Base-by-base conservation (phyloP, 1,139 yeast species). In the Eremothecium gossypii region DNA sequence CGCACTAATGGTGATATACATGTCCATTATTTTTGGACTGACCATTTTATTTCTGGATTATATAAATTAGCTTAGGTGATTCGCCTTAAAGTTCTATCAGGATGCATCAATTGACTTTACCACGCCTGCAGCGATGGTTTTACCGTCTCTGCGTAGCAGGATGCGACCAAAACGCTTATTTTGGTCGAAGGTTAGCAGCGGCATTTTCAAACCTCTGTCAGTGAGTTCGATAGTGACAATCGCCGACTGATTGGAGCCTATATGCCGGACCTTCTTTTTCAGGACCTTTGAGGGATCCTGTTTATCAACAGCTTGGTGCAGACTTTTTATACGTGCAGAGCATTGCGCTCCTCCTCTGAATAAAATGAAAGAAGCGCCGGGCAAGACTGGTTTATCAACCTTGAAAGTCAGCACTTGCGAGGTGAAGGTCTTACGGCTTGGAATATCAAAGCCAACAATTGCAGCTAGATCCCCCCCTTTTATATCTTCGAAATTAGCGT, bases 121-220 rank as follows among this genome's bases (percentile, higher is more conserved):
- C 30, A 44, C n/a, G 27, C 97, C 97, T 0, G 96, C 96, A 8
- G 95, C 97, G 39, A 91, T 74, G 0, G 96, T 86, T 27, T 69
- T 58, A 2, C 97, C 96, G 52, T 85, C 95, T 53, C 82, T 77
- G 57, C 98, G 77, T 36, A 91, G 64, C 7, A 93, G 91, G 20
- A 91, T 69, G 53, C 96, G 73, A 2, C 96, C 95, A 38, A 91
- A 66, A 33, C 76, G 76, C 51, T 71, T 72, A 57, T 79, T 78
- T 38, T 79, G 76, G 9, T 65, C 65, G 52, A 73, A 81, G 17
- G 71, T 69, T 27, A 86, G 70, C 39, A 85, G 57, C 1, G 95
- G 94, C 31, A 82, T 62, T 33, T 72, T 66, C 48, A 44, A 70
- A 72, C 52, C 57, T 38, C 49, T 51, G 23, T 73, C 77, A 14